Conservation (phyloP, 345 rosid species). For the Triadica sebifera region DNA sequence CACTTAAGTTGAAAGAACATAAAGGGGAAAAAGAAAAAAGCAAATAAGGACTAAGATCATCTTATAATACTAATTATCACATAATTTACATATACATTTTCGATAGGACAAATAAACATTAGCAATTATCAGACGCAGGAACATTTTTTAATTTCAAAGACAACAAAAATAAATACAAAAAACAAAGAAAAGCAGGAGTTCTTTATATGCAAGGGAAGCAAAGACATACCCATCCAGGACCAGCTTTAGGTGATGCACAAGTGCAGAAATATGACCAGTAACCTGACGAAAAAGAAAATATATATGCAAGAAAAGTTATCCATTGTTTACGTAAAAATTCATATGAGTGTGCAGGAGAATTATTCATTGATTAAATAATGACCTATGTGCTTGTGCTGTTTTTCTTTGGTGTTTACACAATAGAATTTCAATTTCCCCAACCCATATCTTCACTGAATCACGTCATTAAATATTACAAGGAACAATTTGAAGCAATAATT, state of each 20-base stretch:
- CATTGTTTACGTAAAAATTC: background rate
- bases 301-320: background rate
- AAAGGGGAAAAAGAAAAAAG: background rate
- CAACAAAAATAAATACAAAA: background rate
- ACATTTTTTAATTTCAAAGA: background rate
- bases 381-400: background rate
- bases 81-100: background rate
- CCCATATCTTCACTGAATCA: background rate
- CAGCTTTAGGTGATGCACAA: slow-evolving; percentile 95
- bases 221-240: slow-evolving; percentile 95
- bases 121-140: background rate
- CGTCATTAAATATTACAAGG: background rate
- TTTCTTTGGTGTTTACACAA: background rate
- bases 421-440: background rate
- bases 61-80: background rate
- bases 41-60: background rate
- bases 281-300: slow-evolving; percentile 57
- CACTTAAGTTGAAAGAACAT: background rate
- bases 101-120: background rate
- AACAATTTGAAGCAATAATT: background rate
- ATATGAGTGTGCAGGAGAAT: background rate
- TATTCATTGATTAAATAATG: background rate
- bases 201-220: slow-evolving; percentile 1
- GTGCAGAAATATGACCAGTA: slow-evolving; percentile 89
- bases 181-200: background rate